Evolutionary conservation across 345 rosid species (phyloP), one percentile per base, ranked within the genome.

Genomic region (Rhodamnia rubescens): DNA sequence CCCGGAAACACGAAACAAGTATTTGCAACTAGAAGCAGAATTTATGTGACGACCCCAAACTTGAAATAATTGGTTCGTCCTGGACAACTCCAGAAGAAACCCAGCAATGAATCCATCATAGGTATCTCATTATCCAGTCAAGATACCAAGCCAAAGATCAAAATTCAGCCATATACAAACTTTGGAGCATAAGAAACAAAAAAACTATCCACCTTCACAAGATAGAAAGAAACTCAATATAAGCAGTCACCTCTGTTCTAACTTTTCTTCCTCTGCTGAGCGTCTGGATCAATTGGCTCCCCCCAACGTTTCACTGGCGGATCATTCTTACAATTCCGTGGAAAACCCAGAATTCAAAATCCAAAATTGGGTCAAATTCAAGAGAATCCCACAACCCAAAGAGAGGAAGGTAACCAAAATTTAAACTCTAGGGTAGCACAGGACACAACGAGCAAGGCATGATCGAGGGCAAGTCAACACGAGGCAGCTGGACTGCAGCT

Each of bases 401-500:
- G 47, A 75, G 32, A 57, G 54, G 53, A 27, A 74, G 56, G 52
- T 78, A 50, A 51, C 56, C 83, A 75, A 54, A 13, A n/a, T 36
- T 57, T 16, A 26, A 69, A n/a, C 32, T 44, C 10, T 53, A 75
- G 58, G 56, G 40, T 40, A 75, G 44, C 86, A 36, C 1, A 58
- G 21, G 54, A 26, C 61, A 50, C 53, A 56, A 83, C 74, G 85
- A 55, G 56, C 55, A 52, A 15, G 7, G 56, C 85, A 27, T 54
- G 85, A 36, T 51, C 74, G 18, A 64, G 56, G 85, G 58, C 57
- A 47, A 84, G 85, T 84, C 85, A 84, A 78, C 69, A 74, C 83
- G 56, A 53, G 83, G 88, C 88, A 86, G 88, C 85, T 83, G 88
- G 52, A 49, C 78, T 75, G 86, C 57, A n/a, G 88, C 85, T 86